Conservation (phyloP, 345 rosid genomes). For the Aquilaria malaccensis region DNA sequence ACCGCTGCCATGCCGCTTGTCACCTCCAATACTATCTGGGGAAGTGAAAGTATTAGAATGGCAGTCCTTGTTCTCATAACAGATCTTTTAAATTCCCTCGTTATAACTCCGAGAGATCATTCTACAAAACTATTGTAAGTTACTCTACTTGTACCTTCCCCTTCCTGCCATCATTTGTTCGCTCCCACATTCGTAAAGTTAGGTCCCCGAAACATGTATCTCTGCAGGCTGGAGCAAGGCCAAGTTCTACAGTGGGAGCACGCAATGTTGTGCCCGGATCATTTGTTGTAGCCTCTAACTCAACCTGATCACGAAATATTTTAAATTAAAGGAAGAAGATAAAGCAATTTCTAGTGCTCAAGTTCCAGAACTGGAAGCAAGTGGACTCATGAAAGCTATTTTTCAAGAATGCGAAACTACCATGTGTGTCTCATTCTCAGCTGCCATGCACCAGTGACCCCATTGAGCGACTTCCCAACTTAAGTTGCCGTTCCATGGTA, state of each 20-base stretch:
- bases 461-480: conserved; percentile 74
- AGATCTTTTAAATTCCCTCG: no score
- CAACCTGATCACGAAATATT: conserved; percentile 42
- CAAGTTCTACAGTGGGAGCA: conserved; percentile 81
- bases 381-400: not conserved
- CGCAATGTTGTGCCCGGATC: conserved; percentile 82
- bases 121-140: not conserved
- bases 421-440: conserved; percentile 65
- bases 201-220: conserved; percentile 73
- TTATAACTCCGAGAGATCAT: not conserved
- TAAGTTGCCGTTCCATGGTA: conserved; percentile 80
- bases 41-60: no score
- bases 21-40: conserved; percentile 62
- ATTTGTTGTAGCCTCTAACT: conserved; percentile 65
- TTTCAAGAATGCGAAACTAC: conserved; percentile 25
- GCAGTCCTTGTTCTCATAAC: no score
- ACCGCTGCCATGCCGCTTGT: conserved; percentile 83
- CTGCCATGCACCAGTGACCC: conserved; percentile 82
- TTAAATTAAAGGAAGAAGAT: not conserved
- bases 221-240: conserved; percentile 81
- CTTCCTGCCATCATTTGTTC: conserved; percentile 56
- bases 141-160: conserved; percentile 52
- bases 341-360: not conserved
- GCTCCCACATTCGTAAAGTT: conserved; percentile 81
- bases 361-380: not conserved